A percentile compares a stretch with the other conserved stretches of the same genome.
Conservation (phyloP, 495 filamentous ascomycete species). For the Thermochaetoides thermophila region DNA sequence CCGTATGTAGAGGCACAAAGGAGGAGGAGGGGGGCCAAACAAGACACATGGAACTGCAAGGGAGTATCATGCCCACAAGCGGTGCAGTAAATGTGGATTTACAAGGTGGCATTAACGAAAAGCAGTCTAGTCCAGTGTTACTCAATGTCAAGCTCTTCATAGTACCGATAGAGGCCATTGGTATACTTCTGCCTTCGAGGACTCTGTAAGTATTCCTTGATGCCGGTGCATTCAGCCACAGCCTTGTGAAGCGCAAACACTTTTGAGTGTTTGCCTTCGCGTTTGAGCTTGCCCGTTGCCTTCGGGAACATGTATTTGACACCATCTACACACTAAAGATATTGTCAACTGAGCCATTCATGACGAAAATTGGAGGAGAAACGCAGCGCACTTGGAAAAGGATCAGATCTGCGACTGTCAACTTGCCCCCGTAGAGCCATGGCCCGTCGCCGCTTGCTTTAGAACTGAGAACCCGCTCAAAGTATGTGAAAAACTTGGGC, state of each 20-base stretch:
- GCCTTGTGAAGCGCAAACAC: slow-evolving; percentile 41
- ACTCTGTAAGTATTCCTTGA: slow-evolving; percentile 48
- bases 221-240: slow-evolving; percentile 35
- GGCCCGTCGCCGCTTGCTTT: slow-evolving; percentile 38
- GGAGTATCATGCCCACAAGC: no score
- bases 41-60: no score
- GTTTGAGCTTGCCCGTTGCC: slow-evolving; percentile 31
- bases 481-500: slow-evolving; percentile 52
- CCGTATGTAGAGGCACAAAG: no score
- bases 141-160: slow-evolving; percentile 44
- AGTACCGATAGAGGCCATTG: slow-evolving; percentile 44
- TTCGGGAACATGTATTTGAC: slow-evolving; percentile 49
- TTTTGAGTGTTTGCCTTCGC: slow-evolving; percentile 31
- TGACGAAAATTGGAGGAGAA: not conserved
- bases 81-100: no score
- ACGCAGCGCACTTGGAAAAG: slow-evolving; percentile 40
- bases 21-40: no score
- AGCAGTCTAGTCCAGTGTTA: no score
- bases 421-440: slow-evolving; percentile 40
- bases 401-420: slow-evolving; percentile 57
- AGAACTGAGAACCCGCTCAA: slow-evolving; percentile 43
- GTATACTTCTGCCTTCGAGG: slow-evolving; percentile 38
- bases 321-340: slow-evolving; percentile 29
- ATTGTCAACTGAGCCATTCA: not conserved
- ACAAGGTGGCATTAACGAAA: no score